Conservation (phyloP, 768 basidiomycete genomes). For the Podaxis mareebaensis region DNA sequence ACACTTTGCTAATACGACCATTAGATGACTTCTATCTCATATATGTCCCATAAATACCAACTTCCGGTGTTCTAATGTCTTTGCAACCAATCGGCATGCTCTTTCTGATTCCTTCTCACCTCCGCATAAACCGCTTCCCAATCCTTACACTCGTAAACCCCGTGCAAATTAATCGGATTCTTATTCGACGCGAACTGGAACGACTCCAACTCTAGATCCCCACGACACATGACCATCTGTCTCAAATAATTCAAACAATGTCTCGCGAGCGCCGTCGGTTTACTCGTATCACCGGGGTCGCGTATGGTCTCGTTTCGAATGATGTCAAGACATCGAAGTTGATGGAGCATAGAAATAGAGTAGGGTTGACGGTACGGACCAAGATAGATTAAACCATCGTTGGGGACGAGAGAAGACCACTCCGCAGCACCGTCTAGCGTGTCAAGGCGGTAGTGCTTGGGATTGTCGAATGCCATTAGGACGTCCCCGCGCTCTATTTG, state of each 20-base stretch:
- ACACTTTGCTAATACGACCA: neutral
- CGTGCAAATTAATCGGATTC: conserved; percentile 30
- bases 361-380: conserved; percentile 32
- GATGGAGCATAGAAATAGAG: conserved; percentile 37
- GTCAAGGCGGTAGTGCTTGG: conserved; percentile 30
- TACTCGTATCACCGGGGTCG: conserved; percentile 18
- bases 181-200: conserved; percentile 34
- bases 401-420: conserved; percentile 32
- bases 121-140: conserved; percentile 34
- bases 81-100: conserved; percentile 21
- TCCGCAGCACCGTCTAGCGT: conserved; percentile 28
- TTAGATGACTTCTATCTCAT: neutral
- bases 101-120: conserved; percentile 28
- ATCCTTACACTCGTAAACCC: conserved; percentile 34
- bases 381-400: conserved; percentile 32
- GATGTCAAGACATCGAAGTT: conserved; percentile 36
- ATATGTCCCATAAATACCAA: neutral
- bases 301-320: conserved; percentile 32
- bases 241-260: conserved; percentile 36
- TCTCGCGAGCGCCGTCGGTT: conserved; percentile 25
- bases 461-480: conserved; percentile 34
- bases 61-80: neutral
- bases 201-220: conserved; percentile 31
- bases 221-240: conserved; percentile 35
- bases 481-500: conserved; percentile 30